These are phyloP conservation scores for Lasiodiplodia theobromae DNA, from an alignment of 2,329 filamentous ascomycete species.

Conservation along the genomic window DNA sequence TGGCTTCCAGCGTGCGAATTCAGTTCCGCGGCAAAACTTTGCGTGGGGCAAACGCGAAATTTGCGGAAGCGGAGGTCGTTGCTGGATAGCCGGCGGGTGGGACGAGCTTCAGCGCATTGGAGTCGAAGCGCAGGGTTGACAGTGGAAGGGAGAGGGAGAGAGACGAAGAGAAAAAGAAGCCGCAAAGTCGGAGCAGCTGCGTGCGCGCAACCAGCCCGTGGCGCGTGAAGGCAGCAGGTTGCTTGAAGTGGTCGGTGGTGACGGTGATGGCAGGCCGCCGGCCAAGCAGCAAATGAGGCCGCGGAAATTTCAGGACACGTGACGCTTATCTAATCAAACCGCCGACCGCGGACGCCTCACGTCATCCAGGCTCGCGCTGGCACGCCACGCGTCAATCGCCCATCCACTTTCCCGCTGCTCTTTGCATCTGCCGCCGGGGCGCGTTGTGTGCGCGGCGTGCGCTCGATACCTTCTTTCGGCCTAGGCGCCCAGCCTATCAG, in stretches of 20 bases:
- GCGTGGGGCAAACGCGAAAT: slow-evolving; percentile 25
- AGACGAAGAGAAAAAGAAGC: background rate
- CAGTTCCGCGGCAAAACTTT: slow-evolving; percentile 1
- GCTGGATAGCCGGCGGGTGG: slow-evolving; percentile 24
- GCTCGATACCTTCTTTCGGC: slow-evolving; percentile 9
- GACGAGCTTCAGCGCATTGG: slow-evolving; percentile 27
- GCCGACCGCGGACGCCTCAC: slow-evolving; percentile 4
- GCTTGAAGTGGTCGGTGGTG: slow-evolving; percentile 7
- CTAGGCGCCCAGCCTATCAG: slow-evolving; percentile 17
- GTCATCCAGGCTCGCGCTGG: slow-evolving; percentile 6
- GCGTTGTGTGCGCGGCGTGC: slow-evolving; percentile 12
- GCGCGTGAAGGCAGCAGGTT: slow-evolving; percentile 16
- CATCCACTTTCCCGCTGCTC: background rate
- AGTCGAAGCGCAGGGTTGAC: background rate
- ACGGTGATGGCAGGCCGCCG: slow-evolving; percentile 15
- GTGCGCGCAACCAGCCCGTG: slow-evolving; percentile 24
- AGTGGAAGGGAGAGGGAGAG: background rate
- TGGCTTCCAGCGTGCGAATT: slow-evolving; percentile 16
- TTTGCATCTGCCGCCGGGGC: background rate
- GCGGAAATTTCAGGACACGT: slow-evolving; percentile 22
- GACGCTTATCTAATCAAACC: slow-evolving; percentile 23
- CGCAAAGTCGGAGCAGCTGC: background rate
- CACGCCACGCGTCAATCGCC: slow-evolving; percentile 1
- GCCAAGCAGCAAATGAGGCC: slow-evolving; percentile 26
- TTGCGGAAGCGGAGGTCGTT: slow-evolving; percentile 25